These are phyloP conservation scores for Pythium oligandrum DNA, from an alignment of 352 stramenopile species.

Conservation along the genomic window DNA sequence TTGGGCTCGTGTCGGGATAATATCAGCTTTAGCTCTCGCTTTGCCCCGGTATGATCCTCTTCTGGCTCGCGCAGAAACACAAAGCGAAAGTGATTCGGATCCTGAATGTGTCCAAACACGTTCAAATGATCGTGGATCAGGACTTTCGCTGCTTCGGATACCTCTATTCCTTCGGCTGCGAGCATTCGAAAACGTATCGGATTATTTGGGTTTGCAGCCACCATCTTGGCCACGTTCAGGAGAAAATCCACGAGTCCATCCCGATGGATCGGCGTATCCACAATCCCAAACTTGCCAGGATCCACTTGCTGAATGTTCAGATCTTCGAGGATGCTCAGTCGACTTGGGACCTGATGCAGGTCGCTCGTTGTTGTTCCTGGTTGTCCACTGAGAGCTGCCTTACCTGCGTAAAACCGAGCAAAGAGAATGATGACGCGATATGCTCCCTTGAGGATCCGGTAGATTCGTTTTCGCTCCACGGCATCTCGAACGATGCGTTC, in stretches of 20 bases:
- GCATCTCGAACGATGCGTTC: conserved; percentile 56
- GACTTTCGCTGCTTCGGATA: conserved; percentile 42
- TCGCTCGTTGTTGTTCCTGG: conserved; percentile 10
- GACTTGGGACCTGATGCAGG: conserved; percentile 44
- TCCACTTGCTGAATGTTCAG: conserved; percentile 55
- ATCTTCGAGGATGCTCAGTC: conserved; percentile 48
- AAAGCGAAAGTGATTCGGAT: conserved; percentile 53
- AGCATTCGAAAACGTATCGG: conserved; percentile 31
- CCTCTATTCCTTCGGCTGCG: conserved; percentile 48
- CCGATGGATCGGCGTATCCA: conserved; percentile 37
- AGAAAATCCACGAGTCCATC: conserved; percentile 46
- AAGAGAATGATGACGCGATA: conserved; percentile 64
- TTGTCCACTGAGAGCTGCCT: conserved; percentile 16
- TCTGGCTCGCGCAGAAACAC: conserved; percentile 35
- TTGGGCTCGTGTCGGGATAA: neutral
- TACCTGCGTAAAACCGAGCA: conserved; percentile 53
- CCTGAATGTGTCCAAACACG: conserved; percentile 57
- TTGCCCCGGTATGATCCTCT: neutral
- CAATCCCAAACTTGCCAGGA: conserved; percentile 35
- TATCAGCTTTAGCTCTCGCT: conserved; percentile 3
- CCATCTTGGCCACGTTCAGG: conserved; percentile 41
- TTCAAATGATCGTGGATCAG: conserved; percentile 51
- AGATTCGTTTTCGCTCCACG: conserved; percentile 60
- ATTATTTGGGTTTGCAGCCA: conserved; percentile 31
- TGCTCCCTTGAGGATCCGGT: conserved; percentile 25